phyloP scores from a whole-genome alignment of 2,329 filamentous ascomycete species.

The Tolypocladium ophioglossoides region DNA sequence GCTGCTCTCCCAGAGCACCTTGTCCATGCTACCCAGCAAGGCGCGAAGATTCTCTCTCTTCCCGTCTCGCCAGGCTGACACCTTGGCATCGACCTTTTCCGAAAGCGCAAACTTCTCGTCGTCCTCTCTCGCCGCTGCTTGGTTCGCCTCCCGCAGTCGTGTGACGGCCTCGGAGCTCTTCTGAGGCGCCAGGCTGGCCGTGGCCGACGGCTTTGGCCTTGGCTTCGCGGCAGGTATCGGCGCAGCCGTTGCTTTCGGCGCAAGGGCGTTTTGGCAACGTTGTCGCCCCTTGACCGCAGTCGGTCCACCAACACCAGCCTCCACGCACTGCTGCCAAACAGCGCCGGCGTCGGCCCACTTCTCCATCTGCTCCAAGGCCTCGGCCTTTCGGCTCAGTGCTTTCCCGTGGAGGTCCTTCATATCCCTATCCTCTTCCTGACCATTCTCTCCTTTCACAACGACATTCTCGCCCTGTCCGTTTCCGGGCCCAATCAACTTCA shows the following conservation, averaged over 20 bases:
- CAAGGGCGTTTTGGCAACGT: slow-evolving; percentile 78
- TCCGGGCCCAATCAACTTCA: slow-evolving; percentile 67
- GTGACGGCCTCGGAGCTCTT: slow-evolving; percentile 68
- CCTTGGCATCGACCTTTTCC: slow-evolving; percentile 72
- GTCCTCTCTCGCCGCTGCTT: slow-evolving; percentile 74
- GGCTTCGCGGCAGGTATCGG: slow-evolving; percentile 36
- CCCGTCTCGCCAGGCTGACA: slow-evolving; percentile 76
- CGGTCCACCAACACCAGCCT: slow-evolving; percentile 74
- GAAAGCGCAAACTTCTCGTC: slow-evolving; percentile 86
- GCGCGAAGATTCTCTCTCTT: slow-evolving; percentile 90
- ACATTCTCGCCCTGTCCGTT: slow-evolving; percentile 76
- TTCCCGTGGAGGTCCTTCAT: slow-evolving; percentile 94
- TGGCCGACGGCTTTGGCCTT: slow-evolving; percentile 31
- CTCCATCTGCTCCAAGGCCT: slow-evolving; percentile 91
- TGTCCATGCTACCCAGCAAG: slow-evolving; percentile 75
- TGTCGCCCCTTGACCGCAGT: slow-evolving; percentile 78
- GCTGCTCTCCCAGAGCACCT: slow-evolving; percentile 80
- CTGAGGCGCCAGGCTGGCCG: slow-evolving; percentile 27
- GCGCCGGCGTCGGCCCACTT: slow-evolving; percentile 76
- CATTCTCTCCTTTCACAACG: slow-evolving; percentile 47
- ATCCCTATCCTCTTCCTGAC: slow-evolving; percentile 57
- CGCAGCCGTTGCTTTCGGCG: slow-evolving; percentile 48
- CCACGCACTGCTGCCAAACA: slow-evolving; percentile 75
- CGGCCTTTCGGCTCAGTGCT: slow-evolving; percentile 86
- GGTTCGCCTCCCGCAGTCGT: slow-evolving; percentile 71